Conservation (phyloP, 2,329 filamentous ascomycete species). For the Diaporthe capsici region DNA sequence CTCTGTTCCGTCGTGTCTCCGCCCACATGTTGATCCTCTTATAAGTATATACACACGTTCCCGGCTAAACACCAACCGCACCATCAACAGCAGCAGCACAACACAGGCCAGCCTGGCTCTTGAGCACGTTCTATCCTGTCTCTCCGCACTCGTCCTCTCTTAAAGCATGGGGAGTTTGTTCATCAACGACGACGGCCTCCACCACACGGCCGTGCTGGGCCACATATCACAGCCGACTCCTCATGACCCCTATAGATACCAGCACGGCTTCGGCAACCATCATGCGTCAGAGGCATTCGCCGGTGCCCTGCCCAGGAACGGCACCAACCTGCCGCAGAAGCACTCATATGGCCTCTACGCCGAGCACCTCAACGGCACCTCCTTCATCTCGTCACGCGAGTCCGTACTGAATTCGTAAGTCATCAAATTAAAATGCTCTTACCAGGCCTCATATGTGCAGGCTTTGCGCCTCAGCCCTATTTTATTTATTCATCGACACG, state of each 20-base stretch:
- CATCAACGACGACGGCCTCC: constrained; percentile 37
- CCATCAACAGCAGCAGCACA: neutral
- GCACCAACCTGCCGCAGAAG: constrained; percentile 47
- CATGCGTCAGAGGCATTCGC: constrained; percentile 37
- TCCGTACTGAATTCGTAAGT: constrained; percentile 45
- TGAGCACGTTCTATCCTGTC: neutral
- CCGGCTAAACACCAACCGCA: neutral
- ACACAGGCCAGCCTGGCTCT: neutral
- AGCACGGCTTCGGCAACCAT: constrained; percentile 38
- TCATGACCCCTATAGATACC: constrained; percentile 38
- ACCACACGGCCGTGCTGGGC: constrained; percentile 36
- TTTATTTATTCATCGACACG: neutral
- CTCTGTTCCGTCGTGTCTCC: neutral
- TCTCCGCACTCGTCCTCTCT: neutral
- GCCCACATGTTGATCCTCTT: neutral
- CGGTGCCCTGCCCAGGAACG: constrained; percentile 36
- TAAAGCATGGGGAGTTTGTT: constrained; percentile 35
- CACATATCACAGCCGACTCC: constrained; percentile 31
- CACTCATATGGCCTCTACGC: constrained; percentile 49
- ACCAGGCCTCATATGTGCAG: too few species aligned
- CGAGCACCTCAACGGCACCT: constrained; percentile 49
- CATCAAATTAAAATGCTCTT: neutral
- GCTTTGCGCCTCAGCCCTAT: constrained; percentile 22
- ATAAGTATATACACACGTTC: neutral
- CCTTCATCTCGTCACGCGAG: constrained; percentile 47